Conservation (phyloP, 345 rosid species). For the Iberis pinnata region DNA sequence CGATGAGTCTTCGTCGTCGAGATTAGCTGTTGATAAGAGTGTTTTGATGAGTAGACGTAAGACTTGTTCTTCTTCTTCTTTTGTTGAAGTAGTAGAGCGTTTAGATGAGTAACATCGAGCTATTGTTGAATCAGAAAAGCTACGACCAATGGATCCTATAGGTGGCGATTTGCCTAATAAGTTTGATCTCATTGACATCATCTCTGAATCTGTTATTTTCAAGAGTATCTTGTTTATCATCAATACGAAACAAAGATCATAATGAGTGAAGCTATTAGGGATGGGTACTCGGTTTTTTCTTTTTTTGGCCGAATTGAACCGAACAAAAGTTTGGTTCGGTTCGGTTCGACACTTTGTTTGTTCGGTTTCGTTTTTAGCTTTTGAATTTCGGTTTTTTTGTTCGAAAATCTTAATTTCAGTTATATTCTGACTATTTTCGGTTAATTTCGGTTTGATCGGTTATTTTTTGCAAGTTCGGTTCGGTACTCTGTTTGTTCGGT, state of each 20-base stretch:
- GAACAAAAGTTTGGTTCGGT: too few relatives aligned
- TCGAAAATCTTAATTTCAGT: too few relatives aligned
- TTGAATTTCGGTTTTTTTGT: too few relatives aligned
- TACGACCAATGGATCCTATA: constrained; percentile 27
- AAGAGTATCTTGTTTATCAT: not conserved
- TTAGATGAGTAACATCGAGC: constrained; percentile 35
- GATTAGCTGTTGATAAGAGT: constrained; percentile 51
- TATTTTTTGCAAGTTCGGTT: too few relatives aligned
- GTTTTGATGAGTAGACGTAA: constrained; percentile 52
- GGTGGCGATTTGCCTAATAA: constrained; percentile 42
- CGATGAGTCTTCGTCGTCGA: constrained; percentile 27
- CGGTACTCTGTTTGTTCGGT: too few relatives aligned
- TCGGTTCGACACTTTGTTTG: too few relatives aligned
- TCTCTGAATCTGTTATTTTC: constrained; percentile 31
- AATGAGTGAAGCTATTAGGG: constrained; percentile 2
- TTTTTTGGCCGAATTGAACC: too few relatives aligned
- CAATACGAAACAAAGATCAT: not conserved
- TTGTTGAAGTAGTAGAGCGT: constrained; percentile 31
- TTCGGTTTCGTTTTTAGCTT: too few relatives aligned
- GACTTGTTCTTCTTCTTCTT: constrained; percentile 53
- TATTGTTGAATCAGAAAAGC: constrained; percentile 19
- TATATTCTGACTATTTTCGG: too few relatives aligned
- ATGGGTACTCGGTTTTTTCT: too few relatives aligned
- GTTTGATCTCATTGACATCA: constrained; percentile 30
- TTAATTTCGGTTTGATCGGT: too few relatives aligned